A percentile compares a stretch with the other conserved stretches of the same genome.
Conservation (phyloP, 2,329 filamentous ascomycete species). For the Xylaria sp. region DNA sequence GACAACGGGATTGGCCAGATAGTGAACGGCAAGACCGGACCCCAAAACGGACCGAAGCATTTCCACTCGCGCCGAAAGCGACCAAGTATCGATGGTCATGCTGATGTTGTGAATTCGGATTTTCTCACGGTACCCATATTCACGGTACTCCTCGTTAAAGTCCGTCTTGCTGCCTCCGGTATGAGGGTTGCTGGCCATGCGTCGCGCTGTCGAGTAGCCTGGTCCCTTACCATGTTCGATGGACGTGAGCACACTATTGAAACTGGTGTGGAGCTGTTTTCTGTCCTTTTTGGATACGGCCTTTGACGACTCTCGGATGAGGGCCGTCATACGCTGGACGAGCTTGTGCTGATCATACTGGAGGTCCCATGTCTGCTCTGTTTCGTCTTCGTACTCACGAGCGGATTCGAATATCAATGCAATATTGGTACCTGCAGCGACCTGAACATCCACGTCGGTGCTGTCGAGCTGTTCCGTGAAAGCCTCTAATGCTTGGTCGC, state of each 20-base stretch:
- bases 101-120: slow-evolving; percentile 43
- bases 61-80: slow-evolving; percentile 43
- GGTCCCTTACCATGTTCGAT: slow-evolving; percentile 51
- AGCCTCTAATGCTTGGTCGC: slow-evolving; percentile 67
- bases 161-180: slow-evolving; percentile 38
- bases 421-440: slow-evolving; percentile 73
- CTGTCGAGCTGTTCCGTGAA: slow-evolving; percentile 84
- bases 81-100: slow-evolving; percentile 48
- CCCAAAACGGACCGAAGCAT: slow-evolving; percentile 45
- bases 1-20: slow-evolving; percentile 37
- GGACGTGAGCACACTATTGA: slow-evolving; percentile 49
- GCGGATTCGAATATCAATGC: slow-evolving; percentile 75
- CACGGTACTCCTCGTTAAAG: slow-evolving; percentile 38
- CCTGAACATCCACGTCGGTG: slow-evolving; percentile 64
- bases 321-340: slow-evolving; percentile 43
- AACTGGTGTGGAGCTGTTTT: slow-evolving; percentile 43
- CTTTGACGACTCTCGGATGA: slow-evolving; percentile 45
- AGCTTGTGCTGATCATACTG: slow-evolving; percentile 47
- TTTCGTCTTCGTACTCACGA: slow-evolving; percentile 44
- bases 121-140: slow-evolving; percentile 50
- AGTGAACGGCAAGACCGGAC: slow-evolving; percentile 40
- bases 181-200: slow-evolving; percentile 39
- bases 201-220: slow-evolving; percentile 47
- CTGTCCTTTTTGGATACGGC: slow-evolving; percentile 46
- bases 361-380: slow-evolving; percentile 44